phyloP scores from a whole-genome alignment of 2,329 filamentous ascomycete genomes.

The Xylogone sp. region DNA sequence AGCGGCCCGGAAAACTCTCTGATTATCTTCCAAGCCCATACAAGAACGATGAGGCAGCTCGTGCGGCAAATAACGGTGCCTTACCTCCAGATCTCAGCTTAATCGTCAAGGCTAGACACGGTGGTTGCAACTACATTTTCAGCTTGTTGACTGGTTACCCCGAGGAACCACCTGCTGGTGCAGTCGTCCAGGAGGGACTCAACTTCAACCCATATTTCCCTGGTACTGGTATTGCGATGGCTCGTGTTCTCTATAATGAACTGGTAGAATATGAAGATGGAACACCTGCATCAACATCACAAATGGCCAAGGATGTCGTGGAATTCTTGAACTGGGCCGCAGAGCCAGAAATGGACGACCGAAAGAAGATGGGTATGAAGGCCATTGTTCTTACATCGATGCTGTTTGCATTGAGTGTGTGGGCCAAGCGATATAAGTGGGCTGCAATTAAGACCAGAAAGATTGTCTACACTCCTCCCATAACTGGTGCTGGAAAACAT shows the following conservation, averaged over 20 bases:
- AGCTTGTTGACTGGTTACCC: constrained; percentile 94
- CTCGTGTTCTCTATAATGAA: constrained; percentile 94
- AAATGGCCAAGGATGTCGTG: constrained; percentile 99
- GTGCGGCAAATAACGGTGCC: constrained; percentile 97
- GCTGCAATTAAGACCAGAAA: constrained; percentile 92
- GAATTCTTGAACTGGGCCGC: constrained; percentile 99
- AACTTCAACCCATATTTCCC: constrained; percentile 99
- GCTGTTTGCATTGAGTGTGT: constrained; percentile 84
- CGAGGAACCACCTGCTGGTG: constrained; percentile 90
- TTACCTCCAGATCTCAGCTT: constrained; percentile 95
- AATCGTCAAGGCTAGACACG: constrained; percentile 96
- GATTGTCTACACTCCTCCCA: constrained; percentile 80
- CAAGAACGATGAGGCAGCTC: constrained; percentile 98
- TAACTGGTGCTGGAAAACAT: constrained; percentile 17
- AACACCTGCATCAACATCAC: constrained; percentile 89
- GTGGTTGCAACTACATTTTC: constrained; percentile 98
- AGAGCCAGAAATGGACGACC: constrained; percentile 98
- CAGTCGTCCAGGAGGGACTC: constrained; percentile 78
- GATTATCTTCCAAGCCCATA: constrained; percentile 95
- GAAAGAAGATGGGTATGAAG: constrained; percentile 99
- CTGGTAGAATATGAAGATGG: constrained; percentile 97
- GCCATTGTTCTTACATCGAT: constrained; percentile 75
- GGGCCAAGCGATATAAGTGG: constrained; percentile 99
- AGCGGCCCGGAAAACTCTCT: constrained; percentile 96
- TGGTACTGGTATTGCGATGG: constrained; percentile 98